These are phyloP conservation scores for Luffa acutangula DNA, from an alignment of 306 rosid genomes.

Conservation along the genomic window DNA sequence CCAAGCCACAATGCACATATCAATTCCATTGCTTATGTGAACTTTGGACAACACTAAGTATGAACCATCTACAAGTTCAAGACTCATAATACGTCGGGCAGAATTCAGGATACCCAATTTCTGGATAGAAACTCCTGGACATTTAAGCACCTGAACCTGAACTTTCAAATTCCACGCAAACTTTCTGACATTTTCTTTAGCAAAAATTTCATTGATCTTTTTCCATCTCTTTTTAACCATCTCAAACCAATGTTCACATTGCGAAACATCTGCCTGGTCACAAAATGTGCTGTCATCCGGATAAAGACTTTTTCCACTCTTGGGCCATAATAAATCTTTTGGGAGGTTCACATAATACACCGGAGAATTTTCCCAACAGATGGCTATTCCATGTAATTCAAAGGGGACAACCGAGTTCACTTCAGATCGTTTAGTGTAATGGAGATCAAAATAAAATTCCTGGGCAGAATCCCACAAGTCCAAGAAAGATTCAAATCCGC, in stretches of 20 bases:
- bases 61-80: slow-evolving; percentile 53
- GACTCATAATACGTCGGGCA: slow-evolving; percentile 33
- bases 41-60: slow-evolving; percentile 48
- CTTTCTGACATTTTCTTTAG: slow-evolving; percentile 50
- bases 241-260: slow-evolving; percentile 34
- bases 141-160: slow-evolving; percentile 75
- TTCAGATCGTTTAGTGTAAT: slow-evolving; percentile 56
- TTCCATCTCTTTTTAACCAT: slow-evolving; percentile 56
- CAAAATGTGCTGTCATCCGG: slow-evolving; percentile 27
- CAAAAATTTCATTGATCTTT: slow-evolving; percentile 55
- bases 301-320: slow-evolving; percentile 27
- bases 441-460: slow-evolving; percentile 79
- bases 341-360: slow-evolving; percentile 79
- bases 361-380: slow-evolving; percentile 86
- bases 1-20: slow-evolving; percentile 71
- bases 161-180: slow-evolving; percentile 79
- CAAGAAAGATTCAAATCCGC: slow-evolving; percentile 82
- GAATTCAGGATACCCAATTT: slow-evolving; percentile 47
- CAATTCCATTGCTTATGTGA: slow-evolving; percentile 51
- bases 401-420: slow-evolving; percentile 56
- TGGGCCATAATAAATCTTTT: slow-evolving; percentile 63
- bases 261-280: slow-evolving; percentile 28
- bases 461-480: slow-evolving; percentile 58
- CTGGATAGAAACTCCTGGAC: slow-evolving; percentile 62
- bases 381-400: slow-evolving; percentile 77